phyloP scores from a whole-genome alignment of 306 rosid genomes.

The Arachis stenosperma region DNA sequence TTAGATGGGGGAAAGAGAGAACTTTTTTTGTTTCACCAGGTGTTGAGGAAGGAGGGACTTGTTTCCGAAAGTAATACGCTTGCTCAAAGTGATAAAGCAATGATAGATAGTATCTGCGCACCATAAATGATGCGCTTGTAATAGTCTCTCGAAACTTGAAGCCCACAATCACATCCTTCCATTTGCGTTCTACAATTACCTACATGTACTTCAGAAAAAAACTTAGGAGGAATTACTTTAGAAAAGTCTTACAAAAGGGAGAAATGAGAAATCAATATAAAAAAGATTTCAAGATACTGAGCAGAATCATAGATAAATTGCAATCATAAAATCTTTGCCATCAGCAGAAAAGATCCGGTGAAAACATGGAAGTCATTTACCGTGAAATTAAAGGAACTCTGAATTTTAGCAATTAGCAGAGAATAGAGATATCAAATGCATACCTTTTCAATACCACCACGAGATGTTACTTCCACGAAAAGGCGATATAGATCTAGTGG shows the following conservation, averaged over 20 bases:
- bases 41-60: constrained; percentile 43
- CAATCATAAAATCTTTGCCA: constrained; percentile 16
- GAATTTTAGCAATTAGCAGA: constrained; percentile 5
- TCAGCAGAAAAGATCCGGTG: constrained; percentile 19
- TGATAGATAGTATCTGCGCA: constrained; percentile 71
- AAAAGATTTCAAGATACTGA: constrained; percentile 24
- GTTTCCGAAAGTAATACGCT: constrained; percentile 71
- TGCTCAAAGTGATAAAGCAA: constrained; percentile 90
- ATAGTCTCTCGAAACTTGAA: constrained; percentile 71
- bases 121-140: constrained; percentile 74
- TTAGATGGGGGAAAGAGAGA: constrained; percentile 12
- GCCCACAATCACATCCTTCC: constrained; percentile 69
- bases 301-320: constrained; percentile 24
- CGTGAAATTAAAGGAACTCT: constrained; percentile 13
- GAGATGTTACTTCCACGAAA: constrained; percentile 79
- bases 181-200: constrained; percentile 79
- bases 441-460: constrained; percentile 90
- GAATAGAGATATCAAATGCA: constrained; percentile 12
- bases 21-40: constrained; percentile 48
- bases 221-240: constrained; percentile 12
- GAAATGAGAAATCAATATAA: constrained; percentile 7
- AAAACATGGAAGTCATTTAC: constrained; percentile 9
- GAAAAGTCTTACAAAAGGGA: neutral
- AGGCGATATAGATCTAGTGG: constrained; percentile 71
- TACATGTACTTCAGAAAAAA: constrained; percentile 41